Evolutionary conservation across 257 asterid genomes (phyloP).

Genomic region (Schizonepeta tenuifolia): DNA sequence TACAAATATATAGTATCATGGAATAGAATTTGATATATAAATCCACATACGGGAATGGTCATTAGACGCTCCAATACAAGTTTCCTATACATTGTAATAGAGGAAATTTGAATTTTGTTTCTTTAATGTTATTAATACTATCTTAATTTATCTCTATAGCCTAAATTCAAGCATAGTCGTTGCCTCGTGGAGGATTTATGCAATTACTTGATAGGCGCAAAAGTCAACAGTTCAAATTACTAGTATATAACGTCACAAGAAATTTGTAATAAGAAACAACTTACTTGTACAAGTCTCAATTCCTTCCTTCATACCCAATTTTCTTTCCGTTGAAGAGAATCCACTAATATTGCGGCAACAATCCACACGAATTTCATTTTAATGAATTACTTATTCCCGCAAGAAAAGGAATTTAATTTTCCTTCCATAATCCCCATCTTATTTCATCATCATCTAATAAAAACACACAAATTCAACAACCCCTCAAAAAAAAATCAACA

Average conservation of each 20-base stretch:
- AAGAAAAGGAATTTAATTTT: slow-evolving; percentile 35
- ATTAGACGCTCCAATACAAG: too few species aligned
- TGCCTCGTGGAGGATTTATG: too few species aligned
- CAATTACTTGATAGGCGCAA: neutral
- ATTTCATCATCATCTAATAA: neutral
- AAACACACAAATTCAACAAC: neutral
- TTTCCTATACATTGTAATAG: too few species aligned
- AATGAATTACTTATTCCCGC: slow-evolving; percentile 39
- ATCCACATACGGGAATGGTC: too few species aligned
- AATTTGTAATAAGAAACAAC: too few species aligned
- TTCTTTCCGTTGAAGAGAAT: slow-evolving; percentile 34
- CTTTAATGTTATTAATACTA: too few species aligned
- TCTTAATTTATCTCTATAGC: neutral
- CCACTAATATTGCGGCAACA: slow-evolving; percentile 10
- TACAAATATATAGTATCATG: too few species aligned
- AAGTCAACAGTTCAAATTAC: neutral
- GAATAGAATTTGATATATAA: too few species aligned
- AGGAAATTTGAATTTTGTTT: neutral
- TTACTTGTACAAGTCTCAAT: neutral
- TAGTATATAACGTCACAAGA: too few species aligned
- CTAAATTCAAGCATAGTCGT: too few species aligned
- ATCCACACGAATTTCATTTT: neutral
- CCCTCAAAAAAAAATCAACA: too few species aligned
- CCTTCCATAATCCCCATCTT: neutral
- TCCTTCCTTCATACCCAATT: neutral